Conservation (phyloP, 2,329 filamentous ascomycete species). For the Cryphonectria japonica region DNA sequence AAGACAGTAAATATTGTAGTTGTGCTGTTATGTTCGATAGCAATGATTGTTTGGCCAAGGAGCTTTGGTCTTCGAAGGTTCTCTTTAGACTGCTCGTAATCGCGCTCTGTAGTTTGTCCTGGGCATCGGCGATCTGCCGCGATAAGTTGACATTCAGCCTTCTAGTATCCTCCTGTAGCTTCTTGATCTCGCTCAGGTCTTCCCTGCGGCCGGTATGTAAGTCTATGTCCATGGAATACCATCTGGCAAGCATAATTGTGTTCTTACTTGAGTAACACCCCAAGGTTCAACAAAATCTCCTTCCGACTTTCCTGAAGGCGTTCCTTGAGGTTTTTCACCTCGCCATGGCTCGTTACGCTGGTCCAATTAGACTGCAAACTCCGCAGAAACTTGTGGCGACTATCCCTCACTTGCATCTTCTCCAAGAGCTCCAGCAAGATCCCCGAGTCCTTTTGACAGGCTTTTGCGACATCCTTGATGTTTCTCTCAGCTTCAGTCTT, state of each 20-base stretch:
- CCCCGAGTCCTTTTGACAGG: constrained; percentile 22
- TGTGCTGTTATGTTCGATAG: not conserved
- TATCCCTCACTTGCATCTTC: constrained; percentile 23
- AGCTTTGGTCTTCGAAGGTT: not conserved
- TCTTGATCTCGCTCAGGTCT: not conserved
- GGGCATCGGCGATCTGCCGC: not conserved
- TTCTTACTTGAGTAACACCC: constrained; percentile 17
- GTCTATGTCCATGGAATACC: not conserved
- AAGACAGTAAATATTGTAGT: not conserved
- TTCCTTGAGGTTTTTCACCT: constrained; percentile 30
- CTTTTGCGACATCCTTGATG: constrained; percentile 18
- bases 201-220: not conserved
- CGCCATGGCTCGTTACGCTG: constrained; percentile 31
- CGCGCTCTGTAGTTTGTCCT: not conserved
- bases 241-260: not conserved
- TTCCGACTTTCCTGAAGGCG: constrained; percentile 22
- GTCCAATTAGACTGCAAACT: constrained; percentile 29
- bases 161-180: not conserved
- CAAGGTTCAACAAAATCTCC: constrained; percentile 30
- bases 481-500: constrained; percentile 23
- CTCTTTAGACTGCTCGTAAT: not conserved
- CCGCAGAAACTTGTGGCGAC: not conserved
- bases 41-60: not conserved
- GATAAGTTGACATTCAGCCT: not conserved
- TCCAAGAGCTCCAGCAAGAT: constrained; percentile 17